Base-by-base conservation (phyloP, 345 rosid genomes). In the Gossypium arboreum region DNA sequence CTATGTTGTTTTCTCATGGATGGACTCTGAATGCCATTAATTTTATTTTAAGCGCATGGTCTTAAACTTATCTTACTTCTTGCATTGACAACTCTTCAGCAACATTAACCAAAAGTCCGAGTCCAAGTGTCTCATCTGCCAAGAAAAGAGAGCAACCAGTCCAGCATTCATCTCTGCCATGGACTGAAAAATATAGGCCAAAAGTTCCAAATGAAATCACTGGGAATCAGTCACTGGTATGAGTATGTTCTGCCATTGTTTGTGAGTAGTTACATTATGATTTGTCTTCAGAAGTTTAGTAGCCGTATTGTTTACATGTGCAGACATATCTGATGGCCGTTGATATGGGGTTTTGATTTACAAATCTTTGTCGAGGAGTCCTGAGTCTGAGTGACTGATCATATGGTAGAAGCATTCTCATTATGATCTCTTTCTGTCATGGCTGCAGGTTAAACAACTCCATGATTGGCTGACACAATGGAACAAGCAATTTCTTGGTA, bases 141-240 rank as follows among this genome's bases (percentile, higher is more conserved):
- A 86, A 88, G 80, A 84, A 62, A 69, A 88, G 88, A 81, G 83
- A 75, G 67, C 84, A 85, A 79, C 64, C 77, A 76, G 56, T 51
- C 29, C 81, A 68, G 54, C 79, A 75, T 25, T 75, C 91, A 78
- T 82, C 85, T 56, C 81, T 89, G 89, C 75, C 89, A 71, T 95
- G 96, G 99, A 90, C 94, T 55, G 99, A 91, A 64, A 93, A 93
- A 79, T 90, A 95, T 72, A 87, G 89, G 85, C 98, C 98, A 61
- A 93, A 91, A 81, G 80, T 81, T 81, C 89, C 94, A n/a, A 89
- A 80, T 74, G 99, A 95, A 79, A 89, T 95, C 22, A 80, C 92
- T 74, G 99, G 99, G 79, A 95, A 95, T 81, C 98, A 85, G 80
- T 84, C 97, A 45, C 57, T 89, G 93, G 99, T 95, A 85, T 56